phyloP scores from a whole-genome alignment of 768 basidiomycete genomes.

The Tephrocybe sp. region DNA sequence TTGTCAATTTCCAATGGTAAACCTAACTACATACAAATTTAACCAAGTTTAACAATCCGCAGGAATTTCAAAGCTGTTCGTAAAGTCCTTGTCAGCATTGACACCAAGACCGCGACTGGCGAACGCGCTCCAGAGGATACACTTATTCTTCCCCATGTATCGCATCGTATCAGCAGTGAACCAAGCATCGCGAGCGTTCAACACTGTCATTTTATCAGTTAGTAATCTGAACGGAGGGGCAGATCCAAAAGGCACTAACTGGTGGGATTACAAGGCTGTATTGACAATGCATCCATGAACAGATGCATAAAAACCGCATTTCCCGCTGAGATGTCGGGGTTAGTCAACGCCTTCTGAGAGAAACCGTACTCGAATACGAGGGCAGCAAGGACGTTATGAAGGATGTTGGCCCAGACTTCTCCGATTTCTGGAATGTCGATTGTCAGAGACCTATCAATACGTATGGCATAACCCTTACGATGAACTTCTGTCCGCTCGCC shows the following conservation, averaged over 20 bases:
- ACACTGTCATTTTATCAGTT: constrained; percentile 18
- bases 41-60: background rate
- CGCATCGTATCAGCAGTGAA: constrained; percentile 40
- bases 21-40: background rate
- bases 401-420: constrained; percentile 35
- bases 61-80: constrained; percentile 5
- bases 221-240: background rate
- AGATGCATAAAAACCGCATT: constrained; percentile 37
- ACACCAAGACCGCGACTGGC: constrained; percentile 37
- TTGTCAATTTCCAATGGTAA: no score
- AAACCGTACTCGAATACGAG: constrained; percentile 18
- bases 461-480: constrained; percentile 21
- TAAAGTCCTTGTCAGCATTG: constrained; percentile 1
- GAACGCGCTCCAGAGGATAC: constrained; percentile 38
- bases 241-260: constrained; percentile 18
- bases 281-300: constrained; percentile 35
- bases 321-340: constrained; percentile 29
- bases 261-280: constrained; percentile 36
- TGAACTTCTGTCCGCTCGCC: constrained; percentile 33
- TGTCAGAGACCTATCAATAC: background rate
- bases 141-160: constrained; percentile 34
- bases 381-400: constrained; percentile 21
- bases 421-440: constrained; percentile 31
- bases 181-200: constrained; percentile 36
- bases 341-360: constrained; percentile 14